Evolutionary conservation across 805 yeast species (phyloP).

Genomic region (Candida gorgasii): DNA sequence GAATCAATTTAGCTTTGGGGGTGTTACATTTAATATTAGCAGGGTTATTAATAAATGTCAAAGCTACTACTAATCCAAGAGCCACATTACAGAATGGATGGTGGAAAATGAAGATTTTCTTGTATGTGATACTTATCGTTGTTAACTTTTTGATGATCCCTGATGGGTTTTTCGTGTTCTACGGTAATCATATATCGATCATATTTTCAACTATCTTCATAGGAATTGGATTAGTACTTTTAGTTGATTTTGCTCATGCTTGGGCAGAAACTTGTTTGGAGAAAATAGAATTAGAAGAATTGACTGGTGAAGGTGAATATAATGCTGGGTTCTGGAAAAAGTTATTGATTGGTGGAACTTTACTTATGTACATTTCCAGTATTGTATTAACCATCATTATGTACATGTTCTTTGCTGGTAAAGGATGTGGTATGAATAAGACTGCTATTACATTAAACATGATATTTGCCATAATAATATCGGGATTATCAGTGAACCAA

Average conservation of each 20-base stretch:
- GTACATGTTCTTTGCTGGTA: conserved; percentile 79
- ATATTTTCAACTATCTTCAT: conserved; percentile 81
- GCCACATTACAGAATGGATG: conserved; percentile 86
- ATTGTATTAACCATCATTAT: conserved; percentile 72
- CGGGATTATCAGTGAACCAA: conserved; percentile 75
- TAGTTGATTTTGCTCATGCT: conserved; percentile 96
- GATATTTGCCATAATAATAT: conserved; percentile 60
- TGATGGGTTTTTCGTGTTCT: conserved; percentile 79
- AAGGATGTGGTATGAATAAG: conserved; percentile 86
- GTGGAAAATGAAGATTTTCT: conserved; percentile 77
- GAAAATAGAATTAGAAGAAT: conserved; percentile 77
- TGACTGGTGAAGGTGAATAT: conserved; percentile 49
- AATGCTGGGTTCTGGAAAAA: conserved; percentile 71
- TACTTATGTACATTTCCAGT: conserved; percentile 76
- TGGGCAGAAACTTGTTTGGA: conserved; percentile 97
- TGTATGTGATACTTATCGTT: conserved; percentile 57
- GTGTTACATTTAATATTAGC: conserved; percentile 74
- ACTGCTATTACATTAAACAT: conserved; percentile 81
- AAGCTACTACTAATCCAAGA: conserved; percentile 74
- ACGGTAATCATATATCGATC: conserved; percentile 90
- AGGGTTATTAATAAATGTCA: conserved; percentile 65
- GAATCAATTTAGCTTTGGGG: conserved; percentile 87
- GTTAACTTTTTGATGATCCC: conserved; percentile 74
- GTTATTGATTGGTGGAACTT: conserved; percentile 82
- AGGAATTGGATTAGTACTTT: conserved; percentile 82